Evolutionary conservation across 1,284 basidiomycete species (phyloP), one percentile per base, ranked within the genome.

Genomic region (Boletellus dicymbophilus): DNA sequence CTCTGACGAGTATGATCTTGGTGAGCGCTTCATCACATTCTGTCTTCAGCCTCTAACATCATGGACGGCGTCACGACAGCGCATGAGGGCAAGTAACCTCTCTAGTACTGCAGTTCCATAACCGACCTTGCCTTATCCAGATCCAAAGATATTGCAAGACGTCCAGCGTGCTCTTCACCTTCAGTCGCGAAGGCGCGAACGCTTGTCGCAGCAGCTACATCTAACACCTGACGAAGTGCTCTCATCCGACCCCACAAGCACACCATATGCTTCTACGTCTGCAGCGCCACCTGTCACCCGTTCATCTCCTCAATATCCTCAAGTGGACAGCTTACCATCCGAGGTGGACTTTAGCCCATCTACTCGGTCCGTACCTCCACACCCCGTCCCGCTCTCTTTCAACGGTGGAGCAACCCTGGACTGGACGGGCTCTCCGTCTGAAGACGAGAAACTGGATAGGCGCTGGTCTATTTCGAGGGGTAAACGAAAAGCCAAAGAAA

Each of bases 291-390:
- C 60, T 28, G 48, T 55, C 21, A 45, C 63, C 21, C 61, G 66
- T 34, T 67, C 72, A 23, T 70, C 72, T 23, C 69, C 73, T 6
- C 61, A 66, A 30, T 62, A 67, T 48, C 55, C 65, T 34, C 60
- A 54, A 34, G 46, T 41, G 25, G 40, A 44, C 22, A 68, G 58
- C 38, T 54, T 63, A 10, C 69, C 74, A 12, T 70, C 72, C 4
- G 84, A 87, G 41, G 72, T 88, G 33, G 87, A 89, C 63, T 89
- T 88, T 60, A 81, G 84, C 58, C 86, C 87, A n/a, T 80, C 83
- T 2, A 78, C 79, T 15, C 76, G 77, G 18, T 62, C 68, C 18
- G 63, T 61, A 25, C 68, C 67, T 7, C 57, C 63, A 7, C 79
- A 82, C 54, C 81, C 80, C 16, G 77, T 90, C 8, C 88, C 87